A percentile compares a stretch with the other conserved stretches of the same genome.
Evolutionary conservation across 2,329 filamentous ascomycete species (phyloP).

Genomic region (Zarea fungicola): DNA sequence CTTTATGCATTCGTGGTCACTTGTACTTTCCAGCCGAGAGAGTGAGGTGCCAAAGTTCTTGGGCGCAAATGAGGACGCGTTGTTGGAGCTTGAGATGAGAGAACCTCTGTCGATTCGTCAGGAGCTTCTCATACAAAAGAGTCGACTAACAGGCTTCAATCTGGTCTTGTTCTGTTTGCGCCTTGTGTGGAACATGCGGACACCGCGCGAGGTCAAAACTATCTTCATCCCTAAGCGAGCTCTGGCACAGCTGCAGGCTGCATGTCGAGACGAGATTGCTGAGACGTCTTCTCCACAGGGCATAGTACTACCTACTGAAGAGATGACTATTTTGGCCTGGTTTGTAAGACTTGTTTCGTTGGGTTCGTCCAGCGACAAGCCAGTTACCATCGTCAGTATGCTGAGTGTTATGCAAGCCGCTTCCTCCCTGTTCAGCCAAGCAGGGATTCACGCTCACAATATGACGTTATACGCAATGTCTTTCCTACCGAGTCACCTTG

Average conservation of each 20-base stretch:
- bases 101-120: not conserved
- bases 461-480: conserved; percentile 1
- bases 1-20: not conserved
- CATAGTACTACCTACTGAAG: not conserved
- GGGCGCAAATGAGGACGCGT: not conserved
- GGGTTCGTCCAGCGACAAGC: not conserved
- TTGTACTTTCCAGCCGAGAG: not conserved
- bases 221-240: not conserved
- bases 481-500: not conserved
- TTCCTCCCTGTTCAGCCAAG: no score
- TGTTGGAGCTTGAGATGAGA: not conserved
- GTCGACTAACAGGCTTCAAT: not conserved
- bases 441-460: not conserved
- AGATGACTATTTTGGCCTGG: not conserved
- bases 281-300: not conserved
- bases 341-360: not conserved
- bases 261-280: not conserved
- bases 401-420: no score
- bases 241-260: not conserved
- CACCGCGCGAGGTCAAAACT: not conserved
- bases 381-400: no score
- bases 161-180: not conserved
- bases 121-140: not conserved
- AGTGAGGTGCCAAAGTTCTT: not conserved
- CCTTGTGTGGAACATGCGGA: not conserved